Evolutionary conservation across 2,329 filamentous ascomycete genomes (phyloP).

Genomic region (Phyllosticta citriasiana): DNA sequence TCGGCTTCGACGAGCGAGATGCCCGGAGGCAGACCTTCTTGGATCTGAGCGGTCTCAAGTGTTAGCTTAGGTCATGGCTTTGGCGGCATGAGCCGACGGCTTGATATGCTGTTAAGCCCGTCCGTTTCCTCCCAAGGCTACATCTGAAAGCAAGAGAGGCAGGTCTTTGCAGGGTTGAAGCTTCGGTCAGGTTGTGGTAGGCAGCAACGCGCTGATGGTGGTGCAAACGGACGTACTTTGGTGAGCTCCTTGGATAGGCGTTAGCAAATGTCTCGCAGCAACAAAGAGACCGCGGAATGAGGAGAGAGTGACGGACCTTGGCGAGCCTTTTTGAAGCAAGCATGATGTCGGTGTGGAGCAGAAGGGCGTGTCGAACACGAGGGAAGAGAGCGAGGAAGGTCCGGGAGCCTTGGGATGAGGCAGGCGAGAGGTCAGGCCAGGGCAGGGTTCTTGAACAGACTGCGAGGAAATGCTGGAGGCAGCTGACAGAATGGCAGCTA

Average conservation of each 20-base stretch:
- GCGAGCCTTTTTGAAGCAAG: constrained; percentile 48
- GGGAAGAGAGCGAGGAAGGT: not conserved
- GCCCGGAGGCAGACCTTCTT: constrained; percentile 50
- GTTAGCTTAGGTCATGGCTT: not conserved
- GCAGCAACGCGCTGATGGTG: not conserved
- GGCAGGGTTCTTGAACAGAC: not conserved
- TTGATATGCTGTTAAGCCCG: not conserved
- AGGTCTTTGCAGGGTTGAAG: not conserved
- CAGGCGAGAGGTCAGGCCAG: not conserved
- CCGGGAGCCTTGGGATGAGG: not conserved
- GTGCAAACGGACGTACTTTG: constrained; percentile 14
- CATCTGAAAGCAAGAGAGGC: not conserved
- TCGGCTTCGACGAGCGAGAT: constrained; percentile 75
- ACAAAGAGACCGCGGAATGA: not conserved
- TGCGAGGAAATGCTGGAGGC: not conserved
- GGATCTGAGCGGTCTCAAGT: constrained; percentile 33
- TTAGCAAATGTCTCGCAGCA: not conserved
- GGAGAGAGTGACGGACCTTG: constrained; percentile 31
- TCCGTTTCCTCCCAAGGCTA: not conserved
- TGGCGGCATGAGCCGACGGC: not conserved
- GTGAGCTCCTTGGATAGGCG: constrained; percentile 8
- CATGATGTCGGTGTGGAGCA: constrained; percentile 19
- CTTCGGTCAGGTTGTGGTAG: not conserved
- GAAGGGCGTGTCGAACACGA: not conserved
- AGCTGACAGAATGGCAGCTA: not conserved